Base-by-base conservation (phyloP, 2,329 filamentous ascomycete species). In the Trichoderma sp. region DNA sequence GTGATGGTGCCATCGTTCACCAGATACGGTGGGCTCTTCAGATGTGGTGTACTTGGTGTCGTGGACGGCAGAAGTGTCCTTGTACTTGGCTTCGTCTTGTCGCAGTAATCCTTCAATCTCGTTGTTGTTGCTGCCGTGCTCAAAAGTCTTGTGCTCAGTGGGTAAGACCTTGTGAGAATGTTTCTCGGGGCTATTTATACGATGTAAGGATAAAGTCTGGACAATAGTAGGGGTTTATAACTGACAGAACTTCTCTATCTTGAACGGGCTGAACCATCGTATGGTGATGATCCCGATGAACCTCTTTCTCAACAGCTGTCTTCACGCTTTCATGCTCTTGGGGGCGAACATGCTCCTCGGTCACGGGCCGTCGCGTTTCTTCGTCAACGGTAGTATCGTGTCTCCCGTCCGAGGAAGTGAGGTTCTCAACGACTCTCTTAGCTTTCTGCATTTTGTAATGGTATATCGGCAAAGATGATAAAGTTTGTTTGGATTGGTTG, bases 231-330 rank as follows among this genome's bases (percentile, higher is more conserved):
- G 14, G 14, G 6, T 6, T 11, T 2, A 4, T 27, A 27, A 47
- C 35, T 8, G 11, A 87, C 72, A 83, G 79, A 69, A 70, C 73
- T 65, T 81, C 79, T 40, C 75, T 74, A 19, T 72, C 70, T 14
- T 73, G 56, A 29, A 93, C 80, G 0, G 90, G 90, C 79, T 92
- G 90, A 1, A 92, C 81, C 0, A 88, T 88, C 58, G 88, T 91
- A 77, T 92, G 89, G 77, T 91, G 88, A 74, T 92, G 90, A 70
- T 92, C 88, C 76, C 92, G 90, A 76, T 92, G 89, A 4, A 92
- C 81, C 74, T 92, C 90, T 73, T 86, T 87, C 76, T 92, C 88
- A 31, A 92, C 78, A 7, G 88, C 90, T 1, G 87, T 89, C 24
- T 82, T 84, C 11, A 87, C 73, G n/a, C 89, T 79, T 75, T 92